Conservation (phyloP, 176 grass and related monocot species). For the Hordeum marinum region DNA sequence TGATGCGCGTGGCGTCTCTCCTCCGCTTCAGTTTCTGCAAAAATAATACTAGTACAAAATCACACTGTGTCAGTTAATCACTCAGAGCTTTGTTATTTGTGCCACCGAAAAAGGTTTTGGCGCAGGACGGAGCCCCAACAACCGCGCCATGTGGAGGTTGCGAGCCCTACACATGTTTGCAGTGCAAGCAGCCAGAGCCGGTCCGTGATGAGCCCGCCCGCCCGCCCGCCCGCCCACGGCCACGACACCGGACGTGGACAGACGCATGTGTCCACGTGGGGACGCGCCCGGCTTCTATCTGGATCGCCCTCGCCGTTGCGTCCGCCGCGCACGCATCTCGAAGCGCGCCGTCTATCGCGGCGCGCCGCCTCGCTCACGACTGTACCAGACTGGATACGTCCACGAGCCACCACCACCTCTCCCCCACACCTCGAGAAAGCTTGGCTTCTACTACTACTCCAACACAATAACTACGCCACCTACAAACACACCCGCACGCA, state of each 20-base stretch:
- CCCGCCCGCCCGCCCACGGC: neutral
- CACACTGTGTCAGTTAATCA: neutral
- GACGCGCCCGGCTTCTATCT: neutral
- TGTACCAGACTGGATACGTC: neutral
- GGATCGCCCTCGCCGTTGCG: neutral
- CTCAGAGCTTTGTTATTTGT: neutral
- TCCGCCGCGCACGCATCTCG: constrained; percentile 11
- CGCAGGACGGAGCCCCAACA: constrained; percentile 11
- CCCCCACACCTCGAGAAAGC: constrained; percentile 13
- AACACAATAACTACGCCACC: neutral
- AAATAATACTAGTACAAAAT: neutral
- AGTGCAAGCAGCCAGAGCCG: neutral
- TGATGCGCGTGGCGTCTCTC: neutral
- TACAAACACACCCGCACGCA: neutral
- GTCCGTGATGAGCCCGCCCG: neutral
- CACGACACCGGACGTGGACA: neutral
- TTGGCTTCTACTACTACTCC: constrained; percentile 22
- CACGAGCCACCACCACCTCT: neutral
- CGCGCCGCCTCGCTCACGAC: neutral
- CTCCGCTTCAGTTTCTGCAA: neutral
- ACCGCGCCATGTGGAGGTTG: constrained; percentile 35
- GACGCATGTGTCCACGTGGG: constrained; percentile 4
- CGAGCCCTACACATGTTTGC: constrained; percentile 20
- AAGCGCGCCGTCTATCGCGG: constrained; percentile 2
- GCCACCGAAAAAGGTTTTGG: neutral